Evolutionary conservation across 768 basidiomycete genomes (phyloP).

Genomic region (Nidularia pulvinata): DNA sequence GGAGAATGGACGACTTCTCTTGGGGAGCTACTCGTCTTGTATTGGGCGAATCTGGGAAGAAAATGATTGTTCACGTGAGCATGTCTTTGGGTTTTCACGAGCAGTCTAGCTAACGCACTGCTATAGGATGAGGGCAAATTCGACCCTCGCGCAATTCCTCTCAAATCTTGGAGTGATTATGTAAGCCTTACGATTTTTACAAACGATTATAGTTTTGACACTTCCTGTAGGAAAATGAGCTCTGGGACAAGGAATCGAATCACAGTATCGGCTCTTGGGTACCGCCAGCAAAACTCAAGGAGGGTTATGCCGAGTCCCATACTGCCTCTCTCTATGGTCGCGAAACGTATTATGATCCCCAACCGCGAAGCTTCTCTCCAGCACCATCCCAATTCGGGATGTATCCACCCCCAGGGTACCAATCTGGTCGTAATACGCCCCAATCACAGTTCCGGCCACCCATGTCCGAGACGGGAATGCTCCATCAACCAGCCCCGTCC

Average conservation of each 20-base stretch:
- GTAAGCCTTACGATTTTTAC: constrained; percentile 39
- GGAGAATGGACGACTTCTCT: constrained; percentile 98
- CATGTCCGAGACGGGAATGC: constrained; percentile 25
- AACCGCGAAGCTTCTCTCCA: constrained; percentile 71
- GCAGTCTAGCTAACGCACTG: constrained; percentile 5
- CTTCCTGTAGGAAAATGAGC: constrained; percentile 76
- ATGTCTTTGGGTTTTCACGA: background rate
- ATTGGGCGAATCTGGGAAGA: constrained; percentile 93
- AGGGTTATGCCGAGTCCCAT: constrained; percentile 76
- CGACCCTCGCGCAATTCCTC: constrained; percentile 88
- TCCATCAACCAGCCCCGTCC: constrained; percentile 67
- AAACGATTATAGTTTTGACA: background rate
- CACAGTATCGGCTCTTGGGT: constrained; percentile 95
- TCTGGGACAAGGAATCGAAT: constrained; percentile 97
- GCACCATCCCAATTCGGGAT: constrained; percentile 68
- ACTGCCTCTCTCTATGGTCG: constrained; percentile 86
- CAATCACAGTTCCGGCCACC: constrained; percentile 40
- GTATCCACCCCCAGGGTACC: constrained; percentile 67
- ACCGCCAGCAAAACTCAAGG: constrained; percentile 67
- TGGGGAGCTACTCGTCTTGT: constrained; percentile 95
- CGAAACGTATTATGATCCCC: constrained; percentile 84
- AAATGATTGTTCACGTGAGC: constrained; percentile 90
- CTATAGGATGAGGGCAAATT: constrained; percentile 95
- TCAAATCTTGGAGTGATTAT: constrained; percentile 97
- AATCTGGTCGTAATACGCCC: constrained; percentile 78